Base-by-base conservation (phyloP, 2,329 filamentous ascomycete genomes). In the Alternaria ventricosa region DNA sequence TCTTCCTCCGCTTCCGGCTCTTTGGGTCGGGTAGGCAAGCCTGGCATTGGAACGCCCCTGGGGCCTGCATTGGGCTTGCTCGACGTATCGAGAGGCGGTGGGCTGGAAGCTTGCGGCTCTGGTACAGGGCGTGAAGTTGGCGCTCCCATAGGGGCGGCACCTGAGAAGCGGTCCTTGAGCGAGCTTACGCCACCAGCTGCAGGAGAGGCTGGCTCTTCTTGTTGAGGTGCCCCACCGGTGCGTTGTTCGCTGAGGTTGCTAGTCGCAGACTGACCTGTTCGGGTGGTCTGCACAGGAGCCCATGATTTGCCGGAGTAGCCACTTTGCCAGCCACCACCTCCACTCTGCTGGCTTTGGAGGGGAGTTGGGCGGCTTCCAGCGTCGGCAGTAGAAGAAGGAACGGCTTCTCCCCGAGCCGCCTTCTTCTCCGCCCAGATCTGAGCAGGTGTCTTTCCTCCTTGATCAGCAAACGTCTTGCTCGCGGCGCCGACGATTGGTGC, bases 351-450 rank as follows among this genome's bases (percentile, higher is more conserved):
- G 55, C 86, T 84, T 33, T 75, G 70, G 7, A 79, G 62, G 12
- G 73, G 68, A 12, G 56, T 82, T 3, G 75, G 65, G 28, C 65
- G 65, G 28, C 68, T 70, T 44, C 63, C 67, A 22, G 45, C 55
- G 25, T 64, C 56, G 50, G 79, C 75, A 51, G 55, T 50, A 46
- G 84, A 79, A 55, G 84, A 79, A 27, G 84, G 82, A 54, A 86
- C 82, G 55, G 78, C 70, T 22, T 87, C 89, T 61, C 90, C 87
- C 78, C 96, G 89, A 64, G 89, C 90, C 41, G 92, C 95, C 84
- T 98, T 98, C 84, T 94, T 97, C 84, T 99, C 96, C 0, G 95
- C 95, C 96, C 96, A 99, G 36, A 97, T 83, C 80, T 99, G 96
- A 28, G 96, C 94, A 7, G 96, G 96, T 6, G 96, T 98, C 85